Evolutionary conservation across 768 basidiomycete species (phyloP).

Genomic region (Hericium coralloides): DNA sequence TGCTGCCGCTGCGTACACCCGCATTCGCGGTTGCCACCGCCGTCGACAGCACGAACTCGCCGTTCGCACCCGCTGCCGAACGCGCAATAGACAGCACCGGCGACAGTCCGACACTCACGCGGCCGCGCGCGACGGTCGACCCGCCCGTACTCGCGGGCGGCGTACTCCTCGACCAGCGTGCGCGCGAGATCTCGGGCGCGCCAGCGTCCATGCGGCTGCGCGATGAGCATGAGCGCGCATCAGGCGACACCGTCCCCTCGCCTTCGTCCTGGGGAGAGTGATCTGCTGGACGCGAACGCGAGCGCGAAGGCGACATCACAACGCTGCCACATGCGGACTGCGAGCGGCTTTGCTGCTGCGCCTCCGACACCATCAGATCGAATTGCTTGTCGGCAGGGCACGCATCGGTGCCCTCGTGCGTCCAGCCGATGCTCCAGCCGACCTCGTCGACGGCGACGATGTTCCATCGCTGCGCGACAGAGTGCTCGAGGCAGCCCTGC

Average conservation of each 20-base stretch:
- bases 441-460: slow-evolving; percentile 72
- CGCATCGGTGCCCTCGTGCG: slow-evolving; percentile 32
- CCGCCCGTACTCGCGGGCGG: slow-evolving; percentile 2
- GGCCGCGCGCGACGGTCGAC: slow-evolving; percentile 6
- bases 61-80: slow-evolving; percentile 4
- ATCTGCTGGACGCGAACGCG: slow-evolving; percentile 5
- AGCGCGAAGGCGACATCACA: slow-evolving; percentile 1
- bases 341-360: slow-evolving; percentile 17
- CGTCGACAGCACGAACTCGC: slow-evolving; percentile 8
- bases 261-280: slow-evolving; percentile 4
- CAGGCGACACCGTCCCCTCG: not conserved
- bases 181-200: not conserved
- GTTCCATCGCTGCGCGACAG: slow-evolving; percentile 61
- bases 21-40: not conserved
- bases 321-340: not conserved
- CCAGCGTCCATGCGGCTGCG: not conserved
- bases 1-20: slow-evolving; percentile 3
- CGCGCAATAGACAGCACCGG: slow-evolving; percentile 4
- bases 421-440: slow-evolving; percentile 76
- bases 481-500: slow-evolving; percentile 68
- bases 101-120: slow-evolving; percentile 9
- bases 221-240: not conserved
- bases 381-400: slow-evolving; percentile 21
- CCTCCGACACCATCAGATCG: slow-evolving; percentile 28
- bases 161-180: slow-evolving; percentile 9